Conservation (phyloP, 2,329 filamentous ascomycete species). For the Chrysosporium queenslandicum region DNA sequence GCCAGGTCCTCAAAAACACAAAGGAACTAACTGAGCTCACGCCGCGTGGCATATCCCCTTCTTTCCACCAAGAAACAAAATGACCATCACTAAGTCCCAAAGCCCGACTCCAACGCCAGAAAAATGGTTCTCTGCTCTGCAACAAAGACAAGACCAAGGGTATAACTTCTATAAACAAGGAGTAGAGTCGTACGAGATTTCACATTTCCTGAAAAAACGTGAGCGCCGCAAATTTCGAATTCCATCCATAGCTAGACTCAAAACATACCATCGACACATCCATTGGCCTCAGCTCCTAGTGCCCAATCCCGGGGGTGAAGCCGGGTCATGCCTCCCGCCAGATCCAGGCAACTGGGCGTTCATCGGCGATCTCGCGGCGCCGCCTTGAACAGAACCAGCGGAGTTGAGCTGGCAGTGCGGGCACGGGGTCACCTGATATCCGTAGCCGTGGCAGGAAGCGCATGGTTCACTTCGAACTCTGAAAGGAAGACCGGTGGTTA, state of each 20-base stretch:
- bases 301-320: background rate
- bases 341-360: background rate
- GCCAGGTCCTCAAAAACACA: background rate
- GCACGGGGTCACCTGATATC: slow-evolving; percentile 11
- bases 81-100: background rate
- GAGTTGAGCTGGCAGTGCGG: slow-evolving; percentile 5
- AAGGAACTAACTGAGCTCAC: background rate
- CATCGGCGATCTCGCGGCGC: background rate
- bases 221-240: no score
- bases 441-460: slow-evolving; percentile 13
- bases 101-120: background rate
- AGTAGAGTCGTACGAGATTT: no score
- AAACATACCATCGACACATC: no score
- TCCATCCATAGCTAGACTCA: no score
- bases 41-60: background rate
- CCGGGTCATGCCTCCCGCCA: background rate
- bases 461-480: slow-evolving; percentile 10
- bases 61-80: background rate
- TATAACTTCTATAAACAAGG: no score
- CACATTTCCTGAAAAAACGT: no score
- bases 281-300: background rate
- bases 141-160: no score
- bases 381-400: background rate
- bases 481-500: background rate
- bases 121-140: background rate